Evolutionary conservation across 805 yeast genomes (phyloP).

Genomic region (Metschnikowia drakensbergensis): DNA sequence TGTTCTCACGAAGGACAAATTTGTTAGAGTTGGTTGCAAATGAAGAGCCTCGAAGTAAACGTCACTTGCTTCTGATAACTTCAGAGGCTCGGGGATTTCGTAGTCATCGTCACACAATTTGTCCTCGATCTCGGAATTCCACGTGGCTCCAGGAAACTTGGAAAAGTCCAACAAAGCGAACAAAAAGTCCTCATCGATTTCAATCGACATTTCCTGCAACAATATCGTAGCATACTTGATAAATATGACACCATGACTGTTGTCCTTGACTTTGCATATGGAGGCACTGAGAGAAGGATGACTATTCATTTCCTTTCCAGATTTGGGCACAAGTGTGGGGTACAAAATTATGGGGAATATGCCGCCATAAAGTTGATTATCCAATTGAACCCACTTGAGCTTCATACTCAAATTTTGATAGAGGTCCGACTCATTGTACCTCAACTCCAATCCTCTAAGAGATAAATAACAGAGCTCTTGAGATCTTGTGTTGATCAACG

Average conservation of each 20-base stretch:
- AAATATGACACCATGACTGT: slow-evolving; percentile 82
- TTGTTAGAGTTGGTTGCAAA: slow-evolving; percentile 85
- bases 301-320: slow-evolving; percentile 72
- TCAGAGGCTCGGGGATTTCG: slow-evolving; percentile 68
- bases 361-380: slow-evolving; percentile 86
- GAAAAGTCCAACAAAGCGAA: slow-evolving; percentile 77
- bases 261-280: slow-evolving; percentile 78
- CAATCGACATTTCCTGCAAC: slow-evolving; percentile 87
- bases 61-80: slow-evolving; percentile 57
- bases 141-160: slow-evolving; percentile 77
- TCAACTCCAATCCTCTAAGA: slow-evolving; percentile 72
- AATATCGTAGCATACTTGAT: slow-evolving; percentile 88
- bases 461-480: slow-evolving; percentile 86
- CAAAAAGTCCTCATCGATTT: slow-evolving; percentile 89
- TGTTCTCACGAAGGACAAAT: slow-evolving; percentile 86
- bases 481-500: slow-evolving; percentile 64
- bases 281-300: slow-evolving; percentile 93
- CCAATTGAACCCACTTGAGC: slow-evolving; percentile 92
- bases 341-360: slow-evolving; percentile 82
- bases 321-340: slow-evolving; percentile 86
- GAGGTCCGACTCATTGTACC: slow-evolving; percentile 78
- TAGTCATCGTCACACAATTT: slow-evolving; percentile 58
- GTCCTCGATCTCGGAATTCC: slow-evolving; percentile 49
- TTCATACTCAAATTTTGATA: slow-evolving; percentile 78
- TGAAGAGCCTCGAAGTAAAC: slow-evolving; percentile 90